Evolutionary conservation across 768 basidiomycete species (phyloP).

Genomic region (Auriscalpium microsporum): DNA sequence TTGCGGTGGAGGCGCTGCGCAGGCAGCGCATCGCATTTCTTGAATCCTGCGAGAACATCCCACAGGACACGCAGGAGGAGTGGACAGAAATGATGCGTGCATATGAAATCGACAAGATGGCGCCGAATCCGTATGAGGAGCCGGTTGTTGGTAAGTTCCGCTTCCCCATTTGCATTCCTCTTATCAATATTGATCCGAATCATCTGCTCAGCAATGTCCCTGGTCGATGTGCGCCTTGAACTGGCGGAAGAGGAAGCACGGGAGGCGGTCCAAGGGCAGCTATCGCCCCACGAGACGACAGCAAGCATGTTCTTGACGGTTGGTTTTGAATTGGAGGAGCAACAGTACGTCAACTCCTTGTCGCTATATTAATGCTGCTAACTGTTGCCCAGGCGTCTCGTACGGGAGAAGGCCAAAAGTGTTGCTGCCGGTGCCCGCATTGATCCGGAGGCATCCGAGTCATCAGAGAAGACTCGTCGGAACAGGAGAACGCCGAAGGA

Average conservation of each 20-base stretch:
- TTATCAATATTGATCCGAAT: neutral
- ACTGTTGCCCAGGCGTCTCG: neutral
- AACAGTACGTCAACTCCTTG: neutral
- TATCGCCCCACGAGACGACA: neutral
- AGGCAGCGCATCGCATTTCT: neutral
- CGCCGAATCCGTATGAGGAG: neutral
- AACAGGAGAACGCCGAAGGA: neutral
- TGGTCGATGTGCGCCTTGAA: neutral
- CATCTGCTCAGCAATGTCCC: neutral
- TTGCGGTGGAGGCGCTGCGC: neutral
- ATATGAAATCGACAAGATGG: neutral
- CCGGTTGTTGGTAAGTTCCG: neutral
- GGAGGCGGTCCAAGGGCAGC: neutral
- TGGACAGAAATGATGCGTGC: neutral
- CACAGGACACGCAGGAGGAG: neutral
- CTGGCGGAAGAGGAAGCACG: neutral
- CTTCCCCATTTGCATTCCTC: neutral
- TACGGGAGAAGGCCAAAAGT: neutral
- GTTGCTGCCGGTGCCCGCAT: too few relatives aligned
- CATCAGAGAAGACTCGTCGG: too few relatives aligned
- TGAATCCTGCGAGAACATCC: neutral
- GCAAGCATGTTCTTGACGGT: neutral
- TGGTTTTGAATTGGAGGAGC: neutral
- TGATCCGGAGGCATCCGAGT: too few relatives aligned
- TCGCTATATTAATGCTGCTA: too few relatives aligned